A percentile compares a stretch with the other conserved stretches of the same genome.
phyloP scores from a whole-genome alignment of 2,329 filamentous ascomycete species.

The Pleoardoris graminearum region DNA sequence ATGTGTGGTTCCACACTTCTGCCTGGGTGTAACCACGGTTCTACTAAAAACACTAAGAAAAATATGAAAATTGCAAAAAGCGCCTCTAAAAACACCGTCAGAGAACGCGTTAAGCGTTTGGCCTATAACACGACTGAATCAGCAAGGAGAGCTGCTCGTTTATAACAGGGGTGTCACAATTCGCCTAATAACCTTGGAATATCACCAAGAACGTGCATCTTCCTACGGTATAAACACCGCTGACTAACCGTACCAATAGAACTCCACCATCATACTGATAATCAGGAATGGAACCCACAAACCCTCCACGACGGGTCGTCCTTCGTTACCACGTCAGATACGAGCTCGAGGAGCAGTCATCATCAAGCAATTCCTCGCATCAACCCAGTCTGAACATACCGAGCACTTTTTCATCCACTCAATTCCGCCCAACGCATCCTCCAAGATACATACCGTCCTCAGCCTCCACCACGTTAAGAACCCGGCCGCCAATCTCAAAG shows the following conservation, averaged over 20 bases:
- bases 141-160: background rate
- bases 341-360: conserved; percentile 15
- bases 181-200: too few relatives aligned
- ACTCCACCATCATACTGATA: too few relatives aligned
- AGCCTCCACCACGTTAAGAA: conserved; percentile 32
- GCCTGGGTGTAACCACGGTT: too few relatives aligned
- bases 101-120: too few relatives aligned
- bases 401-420: conserved; percentile 8
- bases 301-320: conserved; percentile 10
- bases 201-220: too few relatives aligned
- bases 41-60: too few relatives aligned
- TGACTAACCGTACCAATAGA: too few relatives aligned
- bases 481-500: conserved; percentile 29
- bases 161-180: background rate
- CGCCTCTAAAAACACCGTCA: too few relatives aligned
- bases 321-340: conserved; percentile 13
- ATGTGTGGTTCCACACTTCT: too few relatives aligned
- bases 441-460: conserved; percentile 34
- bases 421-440: conserved; percentile 20
- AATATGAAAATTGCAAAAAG: too few relatives aligned
- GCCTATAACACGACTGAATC: too few relatives aligned
- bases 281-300: conserved; percentile 2
- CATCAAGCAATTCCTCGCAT: conserved; percentile 12
- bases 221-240: too few relatives aligned
- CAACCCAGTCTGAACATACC: conserved; percentile 2